These are phyloP conservation scores for Fallopia convolvulus DNA, from an alignment of 148 eudicot species.

Conservation along the genomic window DNA sequence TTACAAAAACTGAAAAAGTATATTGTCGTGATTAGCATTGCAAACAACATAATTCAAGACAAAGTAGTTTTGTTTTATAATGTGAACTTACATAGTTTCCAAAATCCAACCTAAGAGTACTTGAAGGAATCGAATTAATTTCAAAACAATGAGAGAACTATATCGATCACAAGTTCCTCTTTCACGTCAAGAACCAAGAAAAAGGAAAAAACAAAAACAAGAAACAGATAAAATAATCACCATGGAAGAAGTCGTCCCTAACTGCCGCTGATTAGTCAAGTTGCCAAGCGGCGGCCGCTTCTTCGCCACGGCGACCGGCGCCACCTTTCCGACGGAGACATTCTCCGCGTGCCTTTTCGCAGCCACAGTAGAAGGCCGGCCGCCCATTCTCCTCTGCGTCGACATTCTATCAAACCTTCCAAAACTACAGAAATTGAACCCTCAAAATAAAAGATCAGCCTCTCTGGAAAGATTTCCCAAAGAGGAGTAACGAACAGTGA, in stretches of 20 bases:
- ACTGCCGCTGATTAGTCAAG: conserved; percentile 44
- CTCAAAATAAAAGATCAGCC: neutral
- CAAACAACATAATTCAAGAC: too few species aligned
- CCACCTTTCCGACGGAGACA: conserved; percentile 22
- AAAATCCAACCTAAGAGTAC: neutral
- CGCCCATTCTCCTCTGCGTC: conserved; percentile 19
- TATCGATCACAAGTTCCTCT: neutral
- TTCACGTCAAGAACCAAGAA: neutral
- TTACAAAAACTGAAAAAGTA: too few species aligned
- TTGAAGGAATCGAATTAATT: neutral
- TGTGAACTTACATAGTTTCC: neutral
- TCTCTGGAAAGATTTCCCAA: neutral
- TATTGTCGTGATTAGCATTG: too few species aligned
- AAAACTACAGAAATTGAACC: neutral
- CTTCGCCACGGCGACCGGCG: conserved; percentile 34
- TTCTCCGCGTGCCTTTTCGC: conserved; percentile 50
- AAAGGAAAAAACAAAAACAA: neutral
- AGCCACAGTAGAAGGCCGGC: conserved; percentile 18
- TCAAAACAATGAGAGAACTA: neutral
- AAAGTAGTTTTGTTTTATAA: neutral
- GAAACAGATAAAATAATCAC: conserved; percentile 19
- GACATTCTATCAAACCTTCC: conserved; percentile 16
- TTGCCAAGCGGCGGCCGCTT: conserved; percentile 61
- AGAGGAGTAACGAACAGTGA: neutral
- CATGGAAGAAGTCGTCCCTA: conserved; percentile 28